phyloP scores from a whole-genome alignment of 1,139 yeast genomes.

The Yamadazyma atmosphaerica region DNA sequence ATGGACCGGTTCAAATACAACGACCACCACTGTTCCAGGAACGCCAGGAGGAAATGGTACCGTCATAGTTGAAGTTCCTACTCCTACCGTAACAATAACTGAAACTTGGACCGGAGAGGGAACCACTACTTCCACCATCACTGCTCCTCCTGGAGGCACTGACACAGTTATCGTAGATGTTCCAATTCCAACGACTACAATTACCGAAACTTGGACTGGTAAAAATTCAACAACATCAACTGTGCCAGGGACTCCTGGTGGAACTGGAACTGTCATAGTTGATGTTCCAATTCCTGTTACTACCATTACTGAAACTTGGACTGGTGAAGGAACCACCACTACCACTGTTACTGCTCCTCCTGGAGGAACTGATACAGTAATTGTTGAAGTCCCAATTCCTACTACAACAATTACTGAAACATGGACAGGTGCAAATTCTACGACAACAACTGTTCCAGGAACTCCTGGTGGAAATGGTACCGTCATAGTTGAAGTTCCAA shows the following conservation, averaged over 20 bases:
- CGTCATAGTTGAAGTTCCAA: conserved; percentile 4
- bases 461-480: neutral
- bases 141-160: conserved; percentile 9
- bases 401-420: conserved; percentile 11
- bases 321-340: neutral
- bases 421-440: conserved; percentile 11
- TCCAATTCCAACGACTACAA: conserved; percentile 14
- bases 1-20: conserved; percentile 4
- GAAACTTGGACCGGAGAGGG: conserved; percentile 24
- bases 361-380: conserved; percentile 9
- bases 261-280: conserved; percentile 13
- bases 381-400: conserved; percentile 6
- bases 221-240: conserved; percentile 9
- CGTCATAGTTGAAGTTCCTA: conserved; percentile 16
- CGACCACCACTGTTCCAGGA: neutral
- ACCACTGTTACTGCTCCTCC: conserved; percentile 13
- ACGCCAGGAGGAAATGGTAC: conserved; percentile 17
- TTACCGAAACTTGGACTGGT: conserved; percentile 10
- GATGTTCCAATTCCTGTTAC: conserved; percentile 16
- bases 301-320: conserved; percentile 3
- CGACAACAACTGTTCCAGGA: conserved; percentile 2
- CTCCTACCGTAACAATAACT: conserved; percentile 19
- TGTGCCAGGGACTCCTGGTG: conserved; percentile 10
- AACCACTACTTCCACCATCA: conserved; percentile 23
- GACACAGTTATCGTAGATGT: conserved; percentile 19